phyloP scores from a whole-genome alignment of 169 alveolate species.

The Eimeria mitis region DNA sequence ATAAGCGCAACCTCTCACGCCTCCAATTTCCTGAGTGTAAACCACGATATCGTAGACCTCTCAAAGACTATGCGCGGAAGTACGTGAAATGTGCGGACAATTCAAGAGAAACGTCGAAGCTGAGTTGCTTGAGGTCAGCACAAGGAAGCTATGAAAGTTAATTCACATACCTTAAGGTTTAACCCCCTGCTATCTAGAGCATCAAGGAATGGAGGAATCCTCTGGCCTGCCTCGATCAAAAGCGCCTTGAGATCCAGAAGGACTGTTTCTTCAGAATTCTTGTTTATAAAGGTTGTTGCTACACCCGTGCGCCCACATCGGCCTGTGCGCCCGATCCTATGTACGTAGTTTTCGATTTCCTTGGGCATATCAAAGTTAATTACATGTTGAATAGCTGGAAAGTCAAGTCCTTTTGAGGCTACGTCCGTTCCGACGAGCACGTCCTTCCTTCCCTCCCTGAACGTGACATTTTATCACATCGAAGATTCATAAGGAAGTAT shows the following conservation, averaged over 20 bases:
- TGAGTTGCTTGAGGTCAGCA: background rate
- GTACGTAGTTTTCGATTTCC: slow-evolving; percentile 98
- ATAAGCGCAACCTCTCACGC: slow-evolving; percentile 96
- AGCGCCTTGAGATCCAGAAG: slow-evolving; percentile 94
- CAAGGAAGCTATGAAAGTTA: background rate
- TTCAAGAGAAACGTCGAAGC: background rate
- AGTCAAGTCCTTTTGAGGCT: slow-evolving; percentile 99
- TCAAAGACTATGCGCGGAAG: background rate
- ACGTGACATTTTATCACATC: background rate
- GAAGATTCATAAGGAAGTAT: background rate
- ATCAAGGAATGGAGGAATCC: slow-evolving; percentile 92
- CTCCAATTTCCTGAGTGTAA: slow-evolving; percentile 89
- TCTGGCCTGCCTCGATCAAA: slow-evolving; percentile 94
- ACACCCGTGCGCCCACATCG: slow-evolving; percentile 98
- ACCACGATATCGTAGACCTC: background rate
- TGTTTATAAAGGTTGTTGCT: slow-evolving; percentile 96
- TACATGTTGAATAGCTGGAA: slow-evolving; percentile 98
- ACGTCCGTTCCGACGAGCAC: slow-evolving; percentile 97
- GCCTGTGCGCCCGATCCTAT: slow-evolving; percentile 99
- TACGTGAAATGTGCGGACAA: background rate
- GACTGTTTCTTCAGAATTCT: slow-evolving; percentile 88
- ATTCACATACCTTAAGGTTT: slow-evolving; percentile 85
- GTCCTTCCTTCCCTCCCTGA: slow-evolving; percentile 88
- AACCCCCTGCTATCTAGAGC: slow-evolving; percentile 89
- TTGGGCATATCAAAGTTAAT: slow-evolving; percentile 99